A percentile compares a stretch with the other conserved stretches of the same genome.
These are phyloP conservation scores for Pleurotus cornucopiae DNA, from an alignment of 768 basidiomycete genomes.

Conservation along the genomic window DNA sequence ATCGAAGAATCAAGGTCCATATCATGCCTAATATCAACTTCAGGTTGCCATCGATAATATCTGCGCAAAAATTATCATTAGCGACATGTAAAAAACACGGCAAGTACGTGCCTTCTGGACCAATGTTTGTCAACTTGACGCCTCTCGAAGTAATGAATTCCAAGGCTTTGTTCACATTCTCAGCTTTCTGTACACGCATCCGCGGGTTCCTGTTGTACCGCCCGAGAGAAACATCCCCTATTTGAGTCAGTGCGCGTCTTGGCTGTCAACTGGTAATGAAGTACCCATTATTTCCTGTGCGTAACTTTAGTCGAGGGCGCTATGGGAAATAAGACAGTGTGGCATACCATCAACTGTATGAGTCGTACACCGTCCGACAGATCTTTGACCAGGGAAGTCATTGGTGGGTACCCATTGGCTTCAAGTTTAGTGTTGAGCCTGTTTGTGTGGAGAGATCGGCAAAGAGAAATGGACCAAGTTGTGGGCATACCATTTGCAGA, in stretches of 20 bases:
- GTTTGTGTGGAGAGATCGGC: constrained; percentile 11
- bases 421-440: constrained; percentile 98
- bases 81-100: neutral
- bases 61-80: constrained; percentile 34
- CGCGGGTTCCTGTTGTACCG: constrained; percentile 86
- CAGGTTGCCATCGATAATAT: constrained; percentile 97
- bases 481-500: constrained; percentile 78
- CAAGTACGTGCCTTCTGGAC: constrained; percentile 67
- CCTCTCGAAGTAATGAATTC: constrained; percentile 93
- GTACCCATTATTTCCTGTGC: constrained; percentile 93
- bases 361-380: constrained; percentile 93
- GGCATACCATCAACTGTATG: constrained; percentile 86
- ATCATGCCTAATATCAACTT: constrained; percentile 99
- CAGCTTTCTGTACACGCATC: constrained; percentile 94
- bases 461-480: constrained; percentile 3
- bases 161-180: constrained; percentile 96
- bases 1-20: constrained; percentile 95
- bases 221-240: constrained; percentile 90
- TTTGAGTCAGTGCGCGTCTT: neutral
- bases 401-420: constrained; percentile 75
- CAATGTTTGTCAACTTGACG: constrained; percentile 96
- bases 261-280: constrained; percentile 5
- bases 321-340: neutral
- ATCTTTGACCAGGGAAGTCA: constrained; percentile 86
- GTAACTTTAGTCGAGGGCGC: neutral